Percentiles rank a stretch among this genome's conserved stretches.
These are phyloP conservation scores for Larix sibirica DNA, from an alignment of 83 land plant genomes.

Conservation along the genomic window DNA sequence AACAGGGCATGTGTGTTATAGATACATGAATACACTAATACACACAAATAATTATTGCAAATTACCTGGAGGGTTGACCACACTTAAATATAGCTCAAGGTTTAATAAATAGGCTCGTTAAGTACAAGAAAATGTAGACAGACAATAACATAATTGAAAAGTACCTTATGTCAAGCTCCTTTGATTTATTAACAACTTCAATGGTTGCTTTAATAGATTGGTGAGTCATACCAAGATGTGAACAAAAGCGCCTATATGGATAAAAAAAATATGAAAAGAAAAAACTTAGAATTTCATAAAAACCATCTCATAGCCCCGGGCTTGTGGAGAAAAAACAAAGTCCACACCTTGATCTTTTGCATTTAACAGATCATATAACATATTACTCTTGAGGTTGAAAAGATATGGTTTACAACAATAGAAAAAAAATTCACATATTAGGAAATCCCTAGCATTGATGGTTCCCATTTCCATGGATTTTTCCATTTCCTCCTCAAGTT, in stretches of 20 bases:
- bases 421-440: slow-evolving; percentile 49
- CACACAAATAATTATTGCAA: no score
- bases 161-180: slow-evolving; percentile 87
- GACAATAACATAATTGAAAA: not conserved
- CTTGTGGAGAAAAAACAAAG: not conserved
- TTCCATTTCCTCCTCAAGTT: slow-evolving; percentile 85
- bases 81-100: no score
- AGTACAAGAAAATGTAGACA: no score
- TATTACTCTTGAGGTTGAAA: not conserved
- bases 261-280: not conserved
- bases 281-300: not conserved
- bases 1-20: no score
- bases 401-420: not conserved
- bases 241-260: slow-evolving; percentile 88
- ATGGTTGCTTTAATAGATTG: slow-evolving; percentile 85
- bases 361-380: not conserved
- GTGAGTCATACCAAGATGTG: slow-evolving; percentile 87
- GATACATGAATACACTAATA: no score
- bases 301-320: not conserved
- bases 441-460: slow-evolving; percentile 89
- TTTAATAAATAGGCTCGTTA: no score
- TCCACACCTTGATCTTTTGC: not conserved
- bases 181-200: slow-evolving; percentile 84
- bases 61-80: no score
- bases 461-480: slow-evolving; percentile 95